Evolutionary conservation across 2,329 filamentous ascomycete species (phyloP), one percentile per base, ranked within the genome.

Genomic region (Cordyceps pruinosa): DNA sequence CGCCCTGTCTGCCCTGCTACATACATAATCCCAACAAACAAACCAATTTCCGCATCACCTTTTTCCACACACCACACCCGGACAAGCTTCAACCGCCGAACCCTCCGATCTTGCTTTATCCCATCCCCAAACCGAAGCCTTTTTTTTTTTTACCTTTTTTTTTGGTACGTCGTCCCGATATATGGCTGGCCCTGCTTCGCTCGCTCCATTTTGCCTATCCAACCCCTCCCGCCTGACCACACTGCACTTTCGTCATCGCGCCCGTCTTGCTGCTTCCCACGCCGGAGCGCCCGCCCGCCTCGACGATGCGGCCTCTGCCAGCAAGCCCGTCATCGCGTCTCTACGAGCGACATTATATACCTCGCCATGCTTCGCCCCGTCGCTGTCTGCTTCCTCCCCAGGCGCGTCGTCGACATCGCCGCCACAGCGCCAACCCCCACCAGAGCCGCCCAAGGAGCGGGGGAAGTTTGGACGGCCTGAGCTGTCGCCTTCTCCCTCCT

Each of bases 21-120:
- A 41, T 41, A 32, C n/a, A 55, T 55, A 56, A 44, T 56, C 54
- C 21, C 54, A 56, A 56, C 54, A 56, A 56, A 56, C 54, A 56
- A 56, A 56, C 26, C 54, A 56, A 50, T 50, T 50, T 56, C 54
- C 54, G 45, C 54, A 35, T 49, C 54, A 28, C 32, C 54, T 56
- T 39, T n/a, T 44, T 49, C 26, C 28, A 42, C 54, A 56, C 53
- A 49, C 45, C 54, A 41, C 25, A 19, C 51, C 54, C 37, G 54
- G 28, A 56, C 25, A 56, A 56, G 45, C 45, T 49, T 37, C 21
- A 26, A 56, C 35, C 45, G 21, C 53, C 53, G 53, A 49, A 41
- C 9, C 34, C 37, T 48, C 44, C 53, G 53, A 56, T 42, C 53
- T 56, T 56, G 9, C 26, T 42, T 17, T 28, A 7, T 25, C 26